Evolutionary conservation across 331 rosid species (phyloP).

Genomic region (Ulmus americana): DNA sequence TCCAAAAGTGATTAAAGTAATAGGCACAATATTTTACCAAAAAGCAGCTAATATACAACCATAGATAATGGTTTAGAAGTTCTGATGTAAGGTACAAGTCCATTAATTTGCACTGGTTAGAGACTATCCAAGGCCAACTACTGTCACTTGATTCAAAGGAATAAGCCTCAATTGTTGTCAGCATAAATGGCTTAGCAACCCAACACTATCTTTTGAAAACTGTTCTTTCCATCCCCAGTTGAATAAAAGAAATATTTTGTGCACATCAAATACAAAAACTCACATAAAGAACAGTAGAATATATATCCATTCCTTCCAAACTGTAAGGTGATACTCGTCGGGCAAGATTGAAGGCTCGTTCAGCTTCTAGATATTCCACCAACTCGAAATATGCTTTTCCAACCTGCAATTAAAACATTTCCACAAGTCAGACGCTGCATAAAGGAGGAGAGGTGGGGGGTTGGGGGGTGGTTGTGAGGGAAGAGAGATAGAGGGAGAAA

Average conservation of each 20-base stretch:
- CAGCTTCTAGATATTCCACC: conserved; percentile 91
- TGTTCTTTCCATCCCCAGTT: neutral
- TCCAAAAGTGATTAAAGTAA: conserved; percentile 20
- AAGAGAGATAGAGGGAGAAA: too few relatives aligned
- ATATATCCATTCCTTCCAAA: conserved; percentile 94
- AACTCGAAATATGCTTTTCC: conserved; percentile 85
- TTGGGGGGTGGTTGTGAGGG: too few relatives aligned
- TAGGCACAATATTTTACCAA: conserved; percentile 6
- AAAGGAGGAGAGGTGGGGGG: too few relatives aligned
- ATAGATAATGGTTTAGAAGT: neutral
- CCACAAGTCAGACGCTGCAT: conserved; percentile 4
- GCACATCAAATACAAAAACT: conserved; percentile 32
- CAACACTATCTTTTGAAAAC: conserved; percentile 5
- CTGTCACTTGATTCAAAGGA: neutral
- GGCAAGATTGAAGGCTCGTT: conserved; percentile 76
- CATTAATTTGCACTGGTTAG: neutral
- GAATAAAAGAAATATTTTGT: neutral
- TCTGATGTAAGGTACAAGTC: conserved; percentile 2
- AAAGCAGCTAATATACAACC: conserved; percentile 10
- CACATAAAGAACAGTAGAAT: conserved; percentile 96
- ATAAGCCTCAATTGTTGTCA: neutral
- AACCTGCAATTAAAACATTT: conserved; percentile 54
- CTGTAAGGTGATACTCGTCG: conserved; percentile 69
- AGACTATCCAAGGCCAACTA: neutral
- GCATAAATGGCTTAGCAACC: conserved; percentile 2